Percentiles rank a stretch among this genome's conserved stretches.
Conservation (phyloP, 495 filamentous ascomycete genomes). For the Xylaria grammica region DNA sequence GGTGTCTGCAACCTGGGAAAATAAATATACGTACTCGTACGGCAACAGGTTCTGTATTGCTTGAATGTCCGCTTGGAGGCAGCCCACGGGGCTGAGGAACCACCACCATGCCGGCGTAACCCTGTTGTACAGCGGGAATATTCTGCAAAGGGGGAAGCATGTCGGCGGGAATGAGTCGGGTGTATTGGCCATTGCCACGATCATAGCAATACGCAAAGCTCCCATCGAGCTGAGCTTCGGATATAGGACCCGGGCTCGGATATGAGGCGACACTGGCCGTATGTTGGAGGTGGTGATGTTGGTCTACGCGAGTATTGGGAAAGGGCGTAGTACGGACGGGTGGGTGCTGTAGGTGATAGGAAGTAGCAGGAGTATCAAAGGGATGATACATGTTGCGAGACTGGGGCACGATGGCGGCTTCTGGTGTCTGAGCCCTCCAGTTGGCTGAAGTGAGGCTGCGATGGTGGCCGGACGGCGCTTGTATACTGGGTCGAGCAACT, state of each 20-base stretch:
- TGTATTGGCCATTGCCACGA: constrained; percentile 62
- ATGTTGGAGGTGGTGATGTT: constrained; percentile 15
- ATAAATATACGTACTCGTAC: constrained; percentile 31
- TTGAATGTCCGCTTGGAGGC: constrained; percentile 42
- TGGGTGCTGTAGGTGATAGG: constrained; percentile 11
- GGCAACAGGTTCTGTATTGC: constrained; percentile 35
- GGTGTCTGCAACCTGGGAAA: constrained; percentile 2
- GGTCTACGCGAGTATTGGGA: constrained; percentile 23
- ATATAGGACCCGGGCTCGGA: not conserved
- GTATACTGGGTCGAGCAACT: constrained; percentile 21
- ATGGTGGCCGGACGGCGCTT: constrained; percentile 7
- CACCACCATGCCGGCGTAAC: constrained; percentile 44
- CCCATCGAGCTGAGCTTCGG: constrained; percentile 25
- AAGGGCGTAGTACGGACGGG: constrained; percentile 10
- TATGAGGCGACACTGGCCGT: constrained; percentile 14
- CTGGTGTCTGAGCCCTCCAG: constrained; percentile 30
- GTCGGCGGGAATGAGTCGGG: constrained; percentile 69
- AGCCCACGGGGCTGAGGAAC: constrained; percentile 45
- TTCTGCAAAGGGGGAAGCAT: constrained; percentile 57
- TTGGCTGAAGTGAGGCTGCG: constrained; percentile 34
- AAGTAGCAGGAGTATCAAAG: constrained; percentile 20
- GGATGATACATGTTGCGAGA: constrained; percentile 18
- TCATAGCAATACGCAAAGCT: constrained; percentile 58
- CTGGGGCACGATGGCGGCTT: constrained; percentile 13
- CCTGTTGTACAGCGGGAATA: constrained; percentile 37